These are phyloP conservation scores for Pseudonitzschia pungens DNA, from an alignment of 108 stramenopile genomes.

Conservation along the genomic window DNA sequence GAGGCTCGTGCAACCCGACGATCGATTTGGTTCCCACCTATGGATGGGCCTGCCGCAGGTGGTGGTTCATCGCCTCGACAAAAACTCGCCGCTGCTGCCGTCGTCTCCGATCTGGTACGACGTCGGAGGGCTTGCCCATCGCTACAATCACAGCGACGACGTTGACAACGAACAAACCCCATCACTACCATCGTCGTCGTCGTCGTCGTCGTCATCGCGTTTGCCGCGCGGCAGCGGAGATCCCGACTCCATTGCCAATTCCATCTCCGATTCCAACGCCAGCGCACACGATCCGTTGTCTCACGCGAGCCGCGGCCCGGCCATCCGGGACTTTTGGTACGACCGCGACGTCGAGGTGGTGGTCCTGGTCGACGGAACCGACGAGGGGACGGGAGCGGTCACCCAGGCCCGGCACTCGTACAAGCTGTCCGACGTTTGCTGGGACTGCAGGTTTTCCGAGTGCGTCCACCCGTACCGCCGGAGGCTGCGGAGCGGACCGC, in stretches of 20 bases:
- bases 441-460: constrained; percentile 83
- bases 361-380: constrained; percentile 94
- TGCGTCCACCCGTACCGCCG: constrained; percentile 67
- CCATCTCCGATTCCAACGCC: too few species aligned
- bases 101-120: constrained; percentile 72
- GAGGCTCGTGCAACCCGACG: constrained; percentile 61
- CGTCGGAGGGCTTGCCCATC: constrained; percentile 46
- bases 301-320: too few species aligned
- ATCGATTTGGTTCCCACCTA: constrained; percentile 59
- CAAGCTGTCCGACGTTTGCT: constrained; percentile 71
- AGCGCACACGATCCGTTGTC: too few species aligned
- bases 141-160: neutral
- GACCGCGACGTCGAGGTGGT: constrained; percentile 93
- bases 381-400: constrained; percentile 84
- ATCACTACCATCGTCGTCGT: too few species aligned
- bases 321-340: constrained; percentile 53
- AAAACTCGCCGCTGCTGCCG: constrained; percentile 77
- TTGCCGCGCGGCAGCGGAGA: too few species aligned
- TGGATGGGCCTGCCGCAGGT: constrained; percentile 94
- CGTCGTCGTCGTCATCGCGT: neutral
- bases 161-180: neutral
- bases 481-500: constrained; percentile 14
- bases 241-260: too few species aligned
- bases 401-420: constrained; percentile 95
- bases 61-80: constrained; percentile 91